Base-by-base conservation (phyloP, 768 basidiomycete species). In the Mycena leptocephala region DNA sequence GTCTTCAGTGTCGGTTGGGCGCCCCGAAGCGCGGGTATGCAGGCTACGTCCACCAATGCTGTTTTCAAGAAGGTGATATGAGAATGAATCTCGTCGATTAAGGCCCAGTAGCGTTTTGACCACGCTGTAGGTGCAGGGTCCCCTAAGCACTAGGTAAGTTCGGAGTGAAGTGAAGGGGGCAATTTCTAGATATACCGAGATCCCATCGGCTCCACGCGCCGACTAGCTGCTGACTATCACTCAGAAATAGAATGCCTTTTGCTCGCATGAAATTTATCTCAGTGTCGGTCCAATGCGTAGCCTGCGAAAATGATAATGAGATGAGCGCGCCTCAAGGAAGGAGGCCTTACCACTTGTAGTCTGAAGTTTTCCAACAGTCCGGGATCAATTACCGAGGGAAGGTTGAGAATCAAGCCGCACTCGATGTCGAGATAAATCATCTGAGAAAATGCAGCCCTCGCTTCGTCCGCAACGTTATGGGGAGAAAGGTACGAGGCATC, bases 401-500 rank as follows among this genome's bases (percentile, higher is more conserved):
- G 13, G 5, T 51, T 18, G 26, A 70, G 28, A 3, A 69, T 18
- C 6, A 75, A 22, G 16, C 8, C n/a, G 16, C n/a, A 26, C 3
- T 28, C 22, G 16, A 73, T 26, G 53, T 75, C 70, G 32, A 75
- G 24, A 24, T 24, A 72, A 0, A 78, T 35, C 37, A 78, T n/a
- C n/a, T 69, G 61, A 0, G 70, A 51, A 46, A 78, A 68, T 11
- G 46, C 74, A 0, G 77, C 74, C 20, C 77, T 46, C 20, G 46
- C 66, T 48, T 78, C 77, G 24, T 72, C 74, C 14, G 51, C 41
- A 35, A 56, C 35, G 46, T 18, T 64, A 8, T 39, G 73, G 14
- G 76, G 73, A 22, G 76, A 59, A 37, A 78, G 73, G 61, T 65
- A 73, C n/a, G 76, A 78, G 9, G 35, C 18, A n/a, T 74, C 76